A percentile compares a stretch with the other conserved stretches of the same genome.
Conservation (phyloP, 2,329 filamentous ascomycete species). For the Penicillium sp. region DNA sequence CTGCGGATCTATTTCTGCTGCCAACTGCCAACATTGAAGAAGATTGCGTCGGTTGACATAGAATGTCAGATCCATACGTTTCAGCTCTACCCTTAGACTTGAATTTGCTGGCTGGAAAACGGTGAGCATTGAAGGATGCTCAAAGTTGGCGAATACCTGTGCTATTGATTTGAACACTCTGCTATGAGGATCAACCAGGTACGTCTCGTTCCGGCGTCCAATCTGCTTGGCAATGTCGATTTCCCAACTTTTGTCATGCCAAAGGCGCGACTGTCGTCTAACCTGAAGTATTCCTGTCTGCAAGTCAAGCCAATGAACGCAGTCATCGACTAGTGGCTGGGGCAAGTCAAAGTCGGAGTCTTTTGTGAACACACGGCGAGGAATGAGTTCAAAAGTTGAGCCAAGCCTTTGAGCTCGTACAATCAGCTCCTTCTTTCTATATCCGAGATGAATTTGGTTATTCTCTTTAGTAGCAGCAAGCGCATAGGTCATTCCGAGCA, state of each 20-base stretch:
- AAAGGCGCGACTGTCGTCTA: conserved; percentile 33
- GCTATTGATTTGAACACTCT: conserved; percentile 37
- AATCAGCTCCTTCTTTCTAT: neutral
- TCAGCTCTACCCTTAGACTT: conserved; percentile 47
- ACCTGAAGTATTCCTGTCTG: conserved; percentile 48
- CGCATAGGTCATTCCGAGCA: conserved; percentile 53
- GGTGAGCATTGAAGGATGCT: conserved; percentile 39
- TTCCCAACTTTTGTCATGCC: neutral
- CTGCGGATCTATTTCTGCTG: conserved; percentile 49
- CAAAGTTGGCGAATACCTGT: conserved; percentile 50
- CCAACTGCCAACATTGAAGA: conserved; percentile 49
- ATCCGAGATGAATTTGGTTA: conserved; percentile 52
- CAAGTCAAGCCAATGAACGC: conserved; percentile 59
- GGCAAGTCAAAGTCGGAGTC: conserved; percentile 49
- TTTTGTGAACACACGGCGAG: neutral
- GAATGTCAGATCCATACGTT: conserved; percentile 53
- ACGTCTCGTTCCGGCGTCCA: conserved; percentile 14
- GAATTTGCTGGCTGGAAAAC: conserved; percentile 42
- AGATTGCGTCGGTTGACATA: conserved; percentile 41
- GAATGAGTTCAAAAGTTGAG: neutral
- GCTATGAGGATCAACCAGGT: conserved; percentile 50
- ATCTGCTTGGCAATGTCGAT: neutral
- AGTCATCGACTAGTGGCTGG: conserved; percentile 45
- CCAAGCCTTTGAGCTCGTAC: neutral
- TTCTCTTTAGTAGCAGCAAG: conserved; percentile 34